Percentiles rank a stretch among this genome's conserved stretches.
Evolutionary conservation across 345 rosid genomes (phyloP).

Genomic region (Erysimum cheiranthoides): DNA sequence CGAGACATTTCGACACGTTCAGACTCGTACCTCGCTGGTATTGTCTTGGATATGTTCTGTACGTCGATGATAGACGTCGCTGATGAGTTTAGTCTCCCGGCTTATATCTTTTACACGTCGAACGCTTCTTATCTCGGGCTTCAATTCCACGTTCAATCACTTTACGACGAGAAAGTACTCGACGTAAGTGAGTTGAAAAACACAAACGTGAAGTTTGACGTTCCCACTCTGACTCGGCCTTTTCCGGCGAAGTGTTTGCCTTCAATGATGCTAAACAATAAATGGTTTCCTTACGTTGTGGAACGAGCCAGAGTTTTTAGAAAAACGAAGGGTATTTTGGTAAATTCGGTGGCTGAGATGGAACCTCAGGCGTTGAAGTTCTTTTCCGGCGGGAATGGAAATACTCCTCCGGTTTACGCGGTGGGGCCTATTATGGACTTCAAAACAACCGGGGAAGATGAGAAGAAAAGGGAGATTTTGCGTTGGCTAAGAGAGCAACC

Average conservation of each 20-base stretch:
- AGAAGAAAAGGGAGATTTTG: conserved; percentile 36
- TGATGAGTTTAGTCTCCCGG: conserved; percentile 48
- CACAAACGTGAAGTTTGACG: conserved; percentile 36
- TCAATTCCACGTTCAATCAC: conserved; percentile 36
- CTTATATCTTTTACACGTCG: conserved; percentile 52
- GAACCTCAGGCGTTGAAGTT: conserved; percentile 47
- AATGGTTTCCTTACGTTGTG: neutral
- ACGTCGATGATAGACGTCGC: conserved; percentile 55
- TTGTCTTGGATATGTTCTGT: conserved; percentile 64
- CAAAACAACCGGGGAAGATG: neutral
- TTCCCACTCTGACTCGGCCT: conserved; percentile 45
- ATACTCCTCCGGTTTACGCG: conserved; percentile 45
- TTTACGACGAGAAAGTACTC: conserved; percentile 26
- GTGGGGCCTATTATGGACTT: conserved; percentile 63
- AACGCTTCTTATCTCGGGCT: conserved; percentile 46
- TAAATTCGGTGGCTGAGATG: conserved; percentile 52
- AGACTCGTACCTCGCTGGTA: conserved; percentile 47
- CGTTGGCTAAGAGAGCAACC: conserved; percentile 64
- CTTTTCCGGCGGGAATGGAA: neutral
- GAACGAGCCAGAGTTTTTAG: conserved; percentile 22
- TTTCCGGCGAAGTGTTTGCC: conserved; percentile 50
- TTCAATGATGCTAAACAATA: neutral
- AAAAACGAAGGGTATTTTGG: conserved; percentile 50
- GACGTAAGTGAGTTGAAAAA: conserved; percentile 32
- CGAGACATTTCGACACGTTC: neutral